Base-by-base conservation (phyloP, 2,329 filamentous ascomycete genomes). In the Ceratocystis albifundus region DNA sequence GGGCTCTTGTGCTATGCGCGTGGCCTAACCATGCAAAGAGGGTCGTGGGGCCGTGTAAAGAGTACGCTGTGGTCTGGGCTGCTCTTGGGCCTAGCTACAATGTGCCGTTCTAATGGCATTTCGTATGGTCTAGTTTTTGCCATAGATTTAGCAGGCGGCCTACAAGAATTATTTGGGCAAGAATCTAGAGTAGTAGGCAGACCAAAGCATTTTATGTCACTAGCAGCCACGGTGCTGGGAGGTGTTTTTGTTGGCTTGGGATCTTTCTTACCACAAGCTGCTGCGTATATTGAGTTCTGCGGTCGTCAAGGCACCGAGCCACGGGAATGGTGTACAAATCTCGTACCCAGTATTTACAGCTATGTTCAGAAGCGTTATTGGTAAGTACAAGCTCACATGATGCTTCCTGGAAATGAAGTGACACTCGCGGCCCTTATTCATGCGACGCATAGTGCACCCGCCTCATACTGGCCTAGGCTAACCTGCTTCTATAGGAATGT, bases 311-410 rank as follows among this genome's bases (percentile, higher is more conserved):
- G 45, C 22, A 4, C 4, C 10, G 55, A 67, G 53, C 36, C 32
- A 8, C 78, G 89, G 66, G 82, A 85, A 3, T 99, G 94, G 94
- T 99, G 94, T 74, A 73, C 75, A 22, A 80, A 78, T 20, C 74
- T 76, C n/a, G 69, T 92, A 12, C 94, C 94, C 3, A 96, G 90
- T 74, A 92, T 99, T 68, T 97, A 96, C 76, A 82, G 85, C 0
- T 97, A 88, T 79, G 93, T 97, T 1, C 94, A 99, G 74, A 80
- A 81, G 59, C 80, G 89, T 71, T 97, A 99, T 75, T 99, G 94
- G 92, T 96, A 80, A 74, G 84, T 75, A 4, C 53, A 57, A 28
- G 20, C 15, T 30, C 55, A n/a, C 25, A 59, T 59, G n/a, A 32
- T 17, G 25, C 8, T 20, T 28, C 55, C n/a, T 36, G 6, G n/a